phyloP scores from a whole-genome alignment of 2,329 filamentous ascomycete genomes.

The Fusarium tanahbumbuense region DNA sequence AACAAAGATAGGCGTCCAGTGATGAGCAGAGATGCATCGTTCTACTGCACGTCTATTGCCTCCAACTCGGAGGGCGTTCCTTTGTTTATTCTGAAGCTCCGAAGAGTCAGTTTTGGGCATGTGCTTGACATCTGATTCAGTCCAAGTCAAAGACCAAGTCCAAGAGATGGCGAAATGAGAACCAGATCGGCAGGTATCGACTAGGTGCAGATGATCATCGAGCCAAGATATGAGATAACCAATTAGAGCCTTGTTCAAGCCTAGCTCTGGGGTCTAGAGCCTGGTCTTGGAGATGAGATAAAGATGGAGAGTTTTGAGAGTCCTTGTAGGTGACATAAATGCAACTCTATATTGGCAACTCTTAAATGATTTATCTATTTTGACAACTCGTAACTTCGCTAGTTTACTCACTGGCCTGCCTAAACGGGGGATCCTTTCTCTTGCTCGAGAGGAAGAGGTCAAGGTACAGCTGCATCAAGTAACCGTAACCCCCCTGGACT shows the following conservation, averaged over 20 bases:
- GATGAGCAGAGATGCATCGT: conserved; percentile 27
- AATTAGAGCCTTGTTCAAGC: conserved; percentile 3
- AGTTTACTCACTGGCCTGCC: conserved; percentile 21
- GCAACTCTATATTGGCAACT: not conserved
- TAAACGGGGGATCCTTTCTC: conserved; percentile 22
- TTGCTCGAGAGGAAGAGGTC: not conserved
- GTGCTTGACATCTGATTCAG: conserved; percentile 13
- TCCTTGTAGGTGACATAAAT: conserved; percentile 15
- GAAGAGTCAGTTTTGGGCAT: not conserved
- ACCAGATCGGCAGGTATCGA: conserved; percentile 36
- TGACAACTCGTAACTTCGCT: conserved; percentile 4
- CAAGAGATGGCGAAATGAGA: conserved; percentile 2
- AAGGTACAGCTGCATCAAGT: conserved; percentile 15
- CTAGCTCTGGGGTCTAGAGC: conserved; percentile 24
- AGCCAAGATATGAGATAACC: conserved; percentile 18
- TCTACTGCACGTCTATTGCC: conserved; percentile 9
- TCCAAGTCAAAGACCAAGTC: not conserved
- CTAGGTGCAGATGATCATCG: conserved; percentile 18
- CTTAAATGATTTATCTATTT: conserved; percentile 12
- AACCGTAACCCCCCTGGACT: conserved; percentile 13
- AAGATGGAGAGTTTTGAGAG: not conserved
- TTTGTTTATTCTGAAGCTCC: conserved; percentile 13
- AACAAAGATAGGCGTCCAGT: conserved; percentile 36
- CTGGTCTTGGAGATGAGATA: conserved; percentile 16
- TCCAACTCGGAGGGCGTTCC: conserved; percentile 28